These are phyloP conservation scores for Mycena galopus DNA, from an alignment of 768 basidiomycete species.

Conservation along the genomic window DNA sequence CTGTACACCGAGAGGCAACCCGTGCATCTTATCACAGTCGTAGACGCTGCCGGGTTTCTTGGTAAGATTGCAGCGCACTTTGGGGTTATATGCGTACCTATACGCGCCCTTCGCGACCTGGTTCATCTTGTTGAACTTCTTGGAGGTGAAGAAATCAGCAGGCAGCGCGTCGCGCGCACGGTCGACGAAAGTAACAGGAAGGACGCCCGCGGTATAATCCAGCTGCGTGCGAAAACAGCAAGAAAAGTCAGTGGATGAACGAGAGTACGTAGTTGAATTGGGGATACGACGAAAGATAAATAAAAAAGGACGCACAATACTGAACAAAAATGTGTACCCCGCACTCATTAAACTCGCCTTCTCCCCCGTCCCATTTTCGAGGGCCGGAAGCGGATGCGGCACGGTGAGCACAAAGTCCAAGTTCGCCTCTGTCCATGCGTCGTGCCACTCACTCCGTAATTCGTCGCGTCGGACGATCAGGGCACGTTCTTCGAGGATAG, in stretches of 20 bases:
- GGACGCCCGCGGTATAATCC: conserved; percentile 69
- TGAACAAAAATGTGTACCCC: conserved; percentile 77
- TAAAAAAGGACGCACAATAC: conserved; percentile 61
- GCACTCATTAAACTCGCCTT: conserved; percentile 70
- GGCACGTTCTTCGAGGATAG: conserved; percentile 62
- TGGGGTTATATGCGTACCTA: not conserved
- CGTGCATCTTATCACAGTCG: conserved; percentile 73
- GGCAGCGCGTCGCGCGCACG: conserved; percentile 51
- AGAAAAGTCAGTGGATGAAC: not conserved
- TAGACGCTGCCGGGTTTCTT: conserved; percentile 53
- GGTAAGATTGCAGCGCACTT: not conserved
- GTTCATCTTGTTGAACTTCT: conserved; percentile 50
- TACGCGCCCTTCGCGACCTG: conserved; percentile 55
- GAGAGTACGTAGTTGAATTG: not conserved
- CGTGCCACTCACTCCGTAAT: conserved; percentile 61
- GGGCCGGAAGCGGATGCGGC: conserved; percentile 72
- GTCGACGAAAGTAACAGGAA: conserved; percentile 71
- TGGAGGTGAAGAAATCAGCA: conserved; percentile 47
- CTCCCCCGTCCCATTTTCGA: conserved; percentile 64
- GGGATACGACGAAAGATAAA: not conserved
- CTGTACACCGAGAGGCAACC: conserved; percentile 77
- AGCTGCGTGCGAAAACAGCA: conserved; percentile 47
- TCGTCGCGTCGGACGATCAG: conserved; percentile 61
- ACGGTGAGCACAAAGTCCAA: conserved; percentile 76
- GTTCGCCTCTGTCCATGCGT: conserved; percentile 59